Base-by-base conservation (phyloP, 768 basidiomycete genomes). In the Boletus sensibilis region DNA sequence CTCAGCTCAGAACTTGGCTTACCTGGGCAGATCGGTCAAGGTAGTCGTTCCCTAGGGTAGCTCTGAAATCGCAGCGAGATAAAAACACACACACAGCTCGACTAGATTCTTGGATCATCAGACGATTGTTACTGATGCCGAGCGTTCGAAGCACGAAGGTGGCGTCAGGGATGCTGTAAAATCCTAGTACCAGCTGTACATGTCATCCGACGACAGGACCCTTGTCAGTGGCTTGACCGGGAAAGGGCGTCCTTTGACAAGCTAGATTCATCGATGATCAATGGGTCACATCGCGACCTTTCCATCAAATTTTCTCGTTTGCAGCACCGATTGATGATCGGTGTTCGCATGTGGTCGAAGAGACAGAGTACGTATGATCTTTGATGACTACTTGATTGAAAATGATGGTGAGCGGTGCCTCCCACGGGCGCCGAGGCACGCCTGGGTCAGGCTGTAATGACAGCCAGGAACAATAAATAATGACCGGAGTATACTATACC, bases 301-400 rank as follows among this genome's bases (percentile, higher is more conserved):
- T 9, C 31, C 29, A 16, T 57, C 46, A 23, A 21, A 11, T 12
- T 31, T 40, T 21, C 34, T 23, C 11, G 2, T 35, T 37, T 16
- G 54, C 49, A 52, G 57, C 20, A 38, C 54, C 57, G 54, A 64
- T 53, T 11, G 39, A 37, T 46, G 52, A 64, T 56, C 52, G 21
- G 41, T 33, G 16, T 50, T 39, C 37, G 49, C 40, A 44, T n/a
- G 16, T 12, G 47, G 35, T 34, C 46, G 50, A 45, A 34, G 49
- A 40, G 42, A 58, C 40, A 14, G 27, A 10, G 37, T n/a, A 11
- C 27, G 20, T 45, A 35, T 7, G 37, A 37, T 57, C 20, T 39
- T 29, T 20, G 57, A 39, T 41, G 37, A 29, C 31, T 33, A 8
- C 46, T 60, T 11, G 51, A 43, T 54, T 12, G 25, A 42, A 18